Evolutionary conservation across 768 basidiomycete species (phyloP).

Genomic region (Dendrothele bispora): DNA sequence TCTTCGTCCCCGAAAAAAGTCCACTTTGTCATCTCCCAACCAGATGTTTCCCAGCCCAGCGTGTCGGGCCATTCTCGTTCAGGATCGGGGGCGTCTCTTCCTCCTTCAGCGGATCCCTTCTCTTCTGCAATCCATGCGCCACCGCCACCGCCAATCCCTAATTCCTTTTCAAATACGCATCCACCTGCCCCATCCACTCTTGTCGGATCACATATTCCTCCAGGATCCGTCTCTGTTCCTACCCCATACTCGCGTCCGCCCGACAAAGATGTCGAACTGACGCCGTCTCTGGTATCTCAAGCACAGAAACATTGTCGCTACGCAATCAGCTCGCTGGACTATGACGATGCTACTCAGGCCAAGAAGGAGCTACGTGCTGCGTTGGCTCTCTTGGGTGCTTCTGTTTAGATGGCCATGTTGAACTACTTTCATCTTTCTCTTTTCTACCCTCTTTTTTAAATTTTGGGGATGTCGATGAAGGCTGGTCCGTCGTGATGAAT

Average conservation of each 20-base stretch:
- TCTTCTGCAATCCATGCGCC: neutral
- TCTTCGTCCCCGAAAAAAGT: conserved; percentile 9
- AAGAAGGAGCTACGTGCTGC: conserved; percentile 80
- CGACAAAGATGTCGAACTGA: conserved; percentile 48
- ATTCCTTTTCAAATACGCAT: conserved; percentile 28
- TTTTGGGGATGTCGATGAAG: no score
- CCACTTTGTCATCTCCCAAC: conserved; percentile 9
- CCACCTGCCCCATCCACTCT: conserved; percentile 20
- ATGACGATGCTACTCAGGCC: conserved; percentile 89
- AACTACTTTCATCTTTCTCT: no score
- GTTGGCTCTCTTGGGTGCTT: conserved; percentile 62
- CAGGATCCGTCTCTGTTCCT: conserved; percentile 16
- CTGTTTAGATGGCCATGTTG: no score
- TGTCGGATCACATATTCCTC: conserved; percentile 16
- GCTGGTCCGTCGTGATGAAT: no score
- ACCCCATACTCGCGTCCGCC: conserved; percentile 24
- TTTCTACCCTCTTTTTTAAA: no score
- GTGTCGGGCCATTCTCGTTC: conserved; percentile 10
- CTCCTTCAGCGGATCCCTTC: conserved; percentile 12
- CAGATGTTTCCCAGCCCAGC: conserved; percentile 2
- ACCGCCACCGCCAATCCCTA: neutral
- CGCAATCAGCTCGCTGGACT: conserved; percentile 94
- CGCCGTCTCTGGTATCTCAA: conserved; percentile 65
- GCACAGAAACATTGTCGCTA: conserved; percentile 91
- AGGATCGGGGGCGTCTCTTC: conserved; percentile 8